Conservation (phyloP, 495 filamentous ascomycete genomes). For the Lasiosphaeria miniovina region DNA sequence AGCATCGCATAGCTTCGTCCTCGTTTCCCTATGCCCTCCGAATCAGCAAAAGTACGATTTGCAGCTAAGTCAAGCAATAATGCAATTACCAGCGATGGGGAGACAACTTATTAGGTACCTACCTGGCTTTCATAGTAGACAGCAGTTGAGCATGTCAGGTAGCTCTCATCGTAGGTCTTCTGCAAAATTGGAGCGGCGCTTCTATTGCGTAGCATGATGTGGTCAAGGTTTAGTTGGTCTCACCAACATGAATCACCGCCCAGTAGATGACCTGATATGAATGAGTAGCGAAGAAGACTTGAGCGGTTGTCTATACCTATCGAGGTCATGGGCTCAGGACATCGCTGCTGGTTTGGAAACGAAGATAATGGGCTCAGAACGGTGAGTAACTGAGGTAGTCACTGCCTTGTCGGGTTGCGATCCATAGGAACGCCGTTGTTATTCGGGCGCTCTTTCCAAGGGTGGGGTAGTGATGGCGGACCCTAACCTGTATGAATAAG, state of each 20-base stretch:
- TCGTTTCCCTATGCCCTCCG: slow-evolving; percentile 73
- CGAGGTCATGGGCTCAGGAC: background rate
- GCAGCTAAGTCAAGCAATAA: no score
- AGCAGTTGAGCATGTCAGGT: slow-evolving; percentile 88
- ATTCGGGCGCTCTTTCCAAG: no score
- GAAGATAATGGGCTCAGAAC: no score
- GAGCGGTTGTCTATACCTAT: background rate
- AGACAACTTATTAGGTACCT: slow-evolving; percentile 12
- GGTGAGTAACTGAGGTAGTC: no score
- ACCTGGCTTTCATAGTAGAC: slow-evolving; percentile 94
- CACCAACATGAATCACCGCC: background rate
- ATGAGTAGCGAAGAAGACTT: background rate
- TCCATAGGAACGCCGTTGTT: no score
- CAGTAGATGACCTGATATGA: background rate
- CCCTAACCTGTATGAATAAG: no score
- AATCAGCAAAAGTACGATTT: slow-evolving; percentile 8
- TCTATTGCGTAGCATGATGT: slow-evolving; percentile 74
- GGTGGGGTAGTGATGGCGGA: no score
- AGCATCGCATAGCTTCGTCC: slow-evolving; percentile 84
- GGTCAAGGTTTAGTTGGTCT: background rate
- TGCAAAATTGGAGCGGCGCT: slow-evolving; percentile 69
- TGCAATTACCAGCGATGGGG: background rate
- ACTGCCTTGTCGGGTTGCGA: no score
- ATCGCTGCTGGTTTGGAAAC: background rate
- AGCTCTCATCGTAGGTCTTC: slow-evolving; percentile 97